phyloP scores from a whole-genome alignment of 192 early-diverging fungal species.

The Dimargaris cristalligena region DNA sequence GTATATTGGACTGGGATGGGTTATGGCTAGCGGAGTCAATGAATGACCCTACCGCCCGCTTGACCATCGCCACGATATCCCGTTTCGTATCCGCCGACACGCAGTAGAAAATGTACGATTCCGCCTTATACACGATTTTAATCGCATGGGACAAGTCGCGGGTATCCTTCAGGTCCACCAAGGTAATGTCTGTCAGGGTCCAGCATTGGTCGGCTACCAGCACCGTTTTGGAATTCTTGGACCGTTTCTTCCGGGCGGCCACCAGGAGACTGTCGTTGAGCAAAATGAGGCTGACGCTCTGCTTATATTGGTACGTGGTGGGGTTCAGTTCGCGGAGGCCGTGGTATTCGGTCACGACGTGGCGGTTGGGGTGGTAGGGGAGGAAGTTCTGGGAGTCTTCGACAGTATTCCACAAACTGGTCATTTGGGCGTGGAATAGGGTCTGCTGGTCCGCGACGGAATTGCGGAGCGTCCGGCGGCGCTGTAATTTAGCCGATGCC shows the following conservation, averaged over 20 bases:
- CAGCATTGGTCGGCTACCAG: conserved; percentile 73
- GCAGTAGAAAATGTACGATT: conserved; percentile 51
- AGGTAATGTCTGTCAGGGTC: conserved; percentile 52
- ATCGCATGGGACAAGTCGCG: conserved; percentile 59
- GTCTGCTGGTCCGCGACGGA: conserved; percentile 32
- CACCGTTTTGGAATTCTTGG: conserved; percentile 41
- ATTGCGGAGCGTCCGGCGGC: conserved; percentile 29
- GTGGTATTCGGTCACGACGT: conserved; percentile 53
- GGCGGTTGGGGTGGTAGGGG: conserved; percentile 48
- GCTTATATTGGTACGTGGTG: conserved; percentile 49
- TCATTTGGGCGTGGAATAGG: conserved; percentile 30
- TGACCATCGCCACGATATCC: conserved; percentile 26
- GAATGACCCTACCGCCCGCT: conserved; percentile 21
- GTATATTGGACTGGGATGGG: too few relatives aligned
- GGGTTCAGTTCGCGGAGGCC: conserved; percentile 67
- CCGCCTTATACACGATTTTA: conserved; percentile 69
- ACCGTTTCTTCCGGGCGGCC: conserved; percentile 59
- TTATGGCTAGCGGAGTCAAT: conserved; percentile 18
- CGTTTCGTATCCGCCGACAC: conserved; percentile 21
- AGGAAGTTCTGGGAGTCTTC: conserved; percentile 39
- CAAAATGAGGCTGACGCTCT: conserved; percentile 62
- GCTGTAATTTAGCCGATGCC: conserved; percentile 11
- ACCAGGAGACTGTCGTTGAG: conserved; percentile 75
- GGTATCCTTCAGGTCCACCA: conserved; percentile 75
- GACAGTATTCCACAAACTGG: conserved; percentile 24